Evolutionary conservation across 2,329 filamentous ascomycete species (phyloP).

Genomic region (Fusarium setosum): DNA sequence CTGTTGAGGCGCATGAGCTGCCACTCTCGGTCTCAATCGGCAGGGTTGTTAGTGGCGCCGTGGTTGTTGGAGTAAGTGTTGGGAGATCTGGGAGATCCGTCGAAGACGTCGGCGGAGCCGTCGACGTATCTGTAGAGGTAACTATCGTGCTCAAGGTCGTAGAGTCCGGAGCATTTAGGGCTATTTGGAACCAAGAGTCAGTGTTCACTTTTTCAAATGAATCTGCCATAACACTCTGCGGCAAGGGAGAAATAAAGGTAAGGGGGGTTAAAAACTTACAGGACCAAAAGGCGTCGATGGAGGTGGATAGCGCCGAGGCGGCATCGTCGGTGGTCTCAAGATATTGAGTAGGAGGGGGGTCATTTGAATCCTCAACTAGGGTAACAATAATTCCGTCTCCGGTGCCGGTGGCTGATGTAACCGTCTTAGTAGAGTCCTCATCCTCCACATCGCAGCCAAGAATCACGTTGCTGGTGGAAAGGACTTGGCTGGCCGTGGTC

Average conservation of each 20-base stretch:
- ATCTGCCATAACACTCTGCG: not conserved
- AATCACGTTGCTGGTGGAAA: constrained; percentile 4
- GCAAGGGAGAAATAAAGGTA: too few species aligned
- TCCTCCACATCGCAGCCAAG: constrained; percentile 19
- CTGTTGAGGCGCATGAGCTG: constrained; percentile 10
- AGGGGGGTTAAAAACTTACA: constrained; percentile 6
- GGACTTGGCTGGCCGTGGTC: constrained; percentile 6
- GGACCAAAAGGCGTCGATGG: constrained; percentile 9
- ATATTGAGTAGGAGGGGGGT: not conserved
- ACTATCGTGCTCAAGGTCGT: constrained; percentile 3
- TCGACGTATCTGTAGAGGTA: not conserved
- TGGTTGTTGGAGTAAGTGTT: not conserved
- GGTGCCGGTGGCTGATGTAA: not conserved
- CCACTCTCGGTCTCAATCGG: not conserved
- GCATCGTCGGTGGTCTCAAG: not conserved
- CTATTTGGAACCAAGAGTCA: constrained; percentile 1
- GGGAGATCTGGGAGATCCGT: not conserved
- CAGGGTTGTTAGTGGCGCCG: not conserved
- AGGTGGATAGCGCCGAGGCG: not conserved
- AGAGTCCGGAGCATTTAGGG: constrained; percentile 5
- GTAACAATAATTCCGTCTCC: not conserved
- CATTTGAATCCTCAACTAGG: not conserved
- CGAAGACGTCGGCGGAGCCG: too few species aligned
- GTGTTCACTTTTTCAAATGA: not conserved
- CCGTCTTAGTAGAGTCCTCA: not conserved